A percentile compares a stretch with the other conserved stretches of the same genome.
phyloP scores from a whole-genome alignment of 2,329 filamentous ascomycete genomes.

The Xylaria sp. region DNA sequence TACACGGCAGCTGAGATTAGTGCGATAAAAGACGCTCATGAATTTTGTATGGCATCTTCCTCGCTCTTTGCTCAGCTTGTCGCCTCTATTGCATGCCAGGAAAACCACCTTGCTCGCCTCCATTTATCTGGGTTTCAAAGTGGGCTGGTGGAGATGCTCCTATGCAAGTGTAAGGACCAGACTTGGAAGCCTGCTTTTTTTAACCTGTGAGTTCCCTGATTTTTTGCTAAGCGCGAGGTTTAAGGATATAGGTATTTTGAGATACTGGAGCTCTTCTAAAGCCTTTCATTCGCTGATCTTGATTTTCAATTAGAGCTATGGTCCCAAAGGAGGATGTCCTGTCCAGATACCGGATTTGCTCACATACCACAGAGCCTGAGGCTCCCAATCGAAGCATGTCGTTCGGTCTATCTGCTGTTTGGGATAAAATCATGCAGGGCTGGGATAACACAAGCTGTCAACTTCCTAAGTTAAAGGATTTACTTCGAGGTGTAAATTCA shows the following conservation, averaged over 20 bases:
- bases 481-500: not conserved
- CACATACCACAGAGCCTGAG: not conserved
- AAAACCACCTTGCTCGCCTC: no score
- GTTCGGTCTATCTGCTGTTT: not conserved
- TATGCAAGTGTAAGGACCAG: not conserved
- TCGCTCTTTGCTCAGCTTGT: not conserved
- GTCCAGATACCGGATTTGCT: not conserved
- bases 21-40: not conserved
- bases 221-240: not conserved
- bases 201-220: not conserved
- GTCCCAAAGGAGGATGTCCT: not conserved
- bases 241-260: not conserved
- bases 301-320: not conserved
- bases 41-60: not conserved
- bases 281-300: not conserved
- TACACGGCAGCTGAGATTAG: no score
- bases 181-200: not conserved
- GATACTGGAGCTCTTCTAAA: no score
- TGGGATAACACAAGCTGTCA: not conserved
- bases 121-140: not conserved
- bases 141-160: not conserved
- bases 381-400: not conserved
- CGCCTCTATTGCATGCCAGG: not conserved
- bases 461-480: not conserved
- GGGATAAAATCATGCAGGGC: not conserved